Base-by-base conservation (phyloP, 2,329 filamentous ascomycete species). In the Scopulariopsis brevicaulis region DNA sequence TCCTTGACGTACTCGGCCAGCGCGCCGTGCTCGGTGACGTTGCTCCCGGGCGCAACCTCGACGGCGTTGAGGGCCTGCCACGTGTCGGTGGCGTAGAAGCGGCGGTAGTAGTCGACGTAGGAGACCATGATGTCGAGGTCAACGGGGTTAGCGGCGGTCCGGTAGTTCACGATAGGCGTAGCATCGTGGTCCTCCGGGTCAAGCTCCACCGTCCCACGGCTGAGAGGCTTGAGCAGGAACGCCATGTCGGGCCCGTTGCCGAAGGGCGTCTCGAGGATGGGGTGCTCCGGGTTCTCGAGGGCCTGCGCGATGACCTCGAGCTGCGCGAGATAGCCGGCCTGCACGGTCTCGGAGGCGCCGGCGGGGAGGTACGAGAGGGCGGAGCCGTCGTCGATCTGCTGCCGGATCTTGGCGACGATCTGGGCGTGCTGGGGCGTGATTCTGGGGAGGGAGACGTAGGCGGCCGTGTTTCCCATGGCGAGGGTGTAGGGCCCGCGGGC, bases 401-500 rank as follows among this genome's bases (percentile, higher is more conserved):
- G 53, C n/a, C 63, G 62, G 43, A 58, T 58, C 15, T 50, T 55
- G 57, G 57, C 53, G 57, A 67, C 61, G 14, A 60, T 58, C 35
- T 60, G 59, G 48, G 65, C 62, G 46, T 65, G 63, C 15, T 61
- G 28, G 56, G 62, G 28, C 58, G 62, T 64, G 57, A 63, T 46
- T 18, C 59, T 55, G 32, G 63, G 62, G 3, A 70, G 62, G 22
- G 65, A 63, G n/a, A 70, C 62, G 58, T 65, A 70, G 57, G 66
- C 62, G 37, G 65, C 67, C 46, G 60, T 67, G 63, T 67, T 67
- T 32, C 65, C 67, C 52, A 69, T 66, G 20, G 63, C 66, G 18
- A 72, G 63, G 5, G 71, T 73, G 64, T 70, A 73, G 0, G 71
- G 70, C 7, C 72, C 71, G 37, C 63, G 61, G 1, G 69, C 65